A percentile compares a stretch with the other conserved stretches of the same genome.
These are phyloP conservation scores for Vitis hybrid DNA, from an alignment of 177 flowering plant genomes.

Conservation along the genomic window DNA sequence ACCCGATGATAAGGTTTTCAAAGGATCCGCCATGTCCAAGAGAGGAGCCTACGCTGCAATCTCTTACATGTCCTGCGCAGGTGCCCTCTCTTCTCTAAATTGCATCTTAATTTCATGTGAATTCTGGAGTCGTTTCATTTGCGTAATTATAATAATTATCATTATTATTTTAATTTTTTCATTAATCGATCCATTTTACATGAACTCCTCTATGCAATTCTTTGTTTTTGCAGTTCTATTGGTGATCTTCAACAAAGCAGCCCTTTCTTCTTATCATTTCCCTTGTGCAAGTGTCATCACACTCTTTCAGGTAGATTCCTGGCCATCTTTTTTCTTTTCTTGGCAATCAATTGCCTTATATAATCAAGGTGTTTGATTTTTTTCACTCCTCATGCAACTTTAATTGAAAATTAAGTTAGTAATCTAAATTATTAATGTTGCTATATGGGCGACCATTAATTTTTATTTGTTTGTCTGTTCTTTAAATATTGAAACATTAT, in stretches of 20 bases:
- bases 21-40: conserved; percentile 80
- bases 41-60: conserved; percentile 82
- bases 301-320: conserved; percentile 63
- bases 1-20: conserved; percentile 58
- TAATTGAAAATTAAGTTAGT: no score
- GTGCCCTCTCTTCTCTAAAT: conserved; percentile 18
- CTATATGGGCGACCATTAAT: no score
- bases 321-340: background rate
- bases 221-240: conserved; percentile 72
- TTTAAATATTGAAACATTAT: no score
- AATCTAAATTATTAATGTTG: no score
- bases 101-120: background rate
- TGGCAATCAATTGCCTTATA: background rate
- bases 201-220: background rate
- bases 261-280: conserved; percentile 86
- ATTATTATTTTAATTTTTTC: background rate
- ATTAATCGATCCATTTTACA: no score
- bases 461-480: no score
- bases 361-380: background rate
- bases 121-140: background rate
- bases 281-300: conserved; percentile 95
- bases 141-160: background rate
- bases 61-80: conserved; percentile 92
- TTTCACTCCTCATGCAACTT: background rate
- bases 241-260: conserved; percentile 95